phyloP scores from a whole-genome alignment of 2,329 filamentous ascomycete species.

The Venturiaceae sp. region DNA sequence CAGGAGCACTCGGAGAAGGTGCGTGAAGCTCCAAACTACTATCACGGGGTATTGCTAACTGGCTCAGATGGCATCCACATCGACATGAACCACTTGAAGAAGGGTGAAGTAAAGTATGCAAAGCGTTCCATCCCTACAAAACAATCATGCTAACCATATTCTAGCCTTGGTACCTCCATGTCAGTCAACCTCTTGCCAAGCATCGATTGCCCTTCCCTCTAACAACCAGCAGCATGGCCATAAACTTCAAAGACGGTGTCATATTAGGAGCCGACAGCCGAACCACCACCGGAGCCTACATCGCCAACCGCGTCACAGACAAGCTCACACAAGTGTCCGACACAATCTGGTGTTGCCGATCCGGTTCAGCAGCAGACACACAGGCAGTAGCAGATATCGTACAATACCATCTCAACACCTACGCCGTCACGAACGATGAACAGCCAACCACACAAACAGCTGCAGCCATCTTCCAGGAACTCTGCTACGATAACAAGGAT shows the following conservation, averaged over 20 bases:
- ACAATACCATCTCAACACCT: slow-evolving; percentile 89
- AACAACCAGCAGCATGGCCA: slow-evolving; percentile 67
- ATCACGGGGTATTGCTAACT: background rate
- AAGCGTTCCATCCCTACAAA: background rate
- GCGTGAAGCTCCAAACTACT: background rate
- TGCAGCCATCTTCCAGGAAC: slow-evolving; percentile 91
- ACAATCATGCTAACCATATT: background rate
- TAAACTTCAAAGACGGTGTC: slow-evolving; percentile 97
- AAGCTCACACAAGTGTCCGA: slow-evolving; percentile 98
- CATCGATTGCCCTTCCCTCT: slow-evolving; percentile 15
- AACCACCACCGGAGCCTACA: slow-evolving; percentile 96
- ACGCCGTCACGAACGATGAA: slow-evolving; percentile 82
- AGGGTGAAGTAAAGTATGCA: slow-evolving; percentile 94
- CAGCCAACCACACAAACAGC: slow-evolving; percentile 90
- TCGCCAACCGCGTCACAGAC: slow-evolving; percentile 97
- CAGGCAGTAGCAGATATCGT: slow-evolving; percentile 98
- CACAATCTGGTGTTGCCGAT: slow-evolving; percentile 99
- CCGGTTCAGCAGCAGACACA: slow-evolving; percentile 92
- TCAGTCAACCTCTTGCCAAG: slow-evolving; percentile 37
- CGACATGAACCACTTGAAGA: slow-evolving; percentile 98
- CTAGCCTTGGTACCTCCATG: slow-evolving; percentile 93
- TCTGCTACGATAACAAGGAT: slow-evolving; percentile 98
- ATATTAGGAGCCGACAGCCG: slow-evolving; percentile 96
- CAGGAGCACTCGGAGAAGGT: background rate
- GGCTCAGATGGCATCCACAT: slow-evolving; percentile 90